Conservation (phyloP, 768 basidiomycete species). For the Multifurca ochricompacta region DNA sequence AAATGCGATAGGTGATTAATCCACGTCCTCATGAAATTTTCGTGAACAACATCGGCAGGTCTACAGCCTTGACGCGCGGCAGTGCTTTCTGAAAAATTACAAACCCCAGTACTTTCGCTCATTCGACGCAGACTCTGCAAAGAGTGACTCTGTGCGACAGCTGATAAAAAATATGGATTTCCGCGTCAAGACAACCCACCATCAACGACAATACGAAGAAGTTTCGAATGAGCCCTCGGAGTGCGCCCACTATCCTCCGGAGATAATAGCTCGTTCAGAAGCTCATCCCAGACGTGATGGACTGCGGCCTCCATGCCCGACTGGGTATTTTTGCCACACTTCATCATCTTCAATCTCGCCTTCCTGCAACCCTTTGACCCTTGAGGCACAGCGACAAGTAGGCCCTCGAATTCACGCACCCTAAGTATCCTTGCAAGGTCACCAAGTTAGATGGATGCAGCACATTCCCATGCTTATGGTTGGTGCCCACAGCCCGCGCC, state of each 20-base stretch:
- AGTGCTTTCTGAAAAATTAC: constrained; percentile 79
- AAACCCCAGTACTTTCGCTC: constrained; percentile 96
- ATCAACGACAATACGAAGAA: constrained; percentile 90
- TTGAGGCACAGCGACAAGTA: not conserved
- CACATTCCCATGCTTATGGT: constrained; percentile 68
- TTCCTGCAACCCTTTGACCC: not conserved
- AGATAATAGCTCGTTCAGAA: constrained; percentile 70
- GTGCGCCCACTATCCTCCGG: constrained; percentile 30
- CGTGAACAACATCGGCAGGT: constrained; percentile 83
- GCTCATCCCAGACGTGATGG: constrained; percentile 85
- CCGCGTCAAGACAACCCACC: constrained; percentile 39
- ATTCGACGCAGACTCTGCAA: constrained; percentile 72
- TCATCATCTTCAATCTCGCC: constrained; percentile 46
- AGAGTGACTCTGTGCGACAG: constrained; percentile 62
- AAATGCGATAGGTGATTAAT: constrained; percentile 88
- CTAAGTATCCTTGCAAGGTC: constrained; percentile 72
- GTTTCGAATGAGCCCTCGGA: constrained; percentile 69
- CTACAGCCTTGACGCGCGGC: constrained; percentile 51
- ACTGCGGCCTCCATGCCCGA: constrained; percentile 82
- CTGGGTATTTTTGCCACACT: constrained; percentile 40
- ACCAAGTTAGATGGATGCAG: constrained; percentile 67
- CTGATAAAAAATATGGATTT: not conserved
- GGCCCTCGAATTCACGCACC: constrained; percentile 36
- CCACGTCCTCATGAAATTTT: constrained; percentile 96
- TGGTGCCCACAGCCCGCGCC: constrained; percentile 57